These are phyloP conservation scores for Pleurotus platypus DNA, from an alignment of 768 basidiomycete genomes.

Conservation along the genomic window DNA sequence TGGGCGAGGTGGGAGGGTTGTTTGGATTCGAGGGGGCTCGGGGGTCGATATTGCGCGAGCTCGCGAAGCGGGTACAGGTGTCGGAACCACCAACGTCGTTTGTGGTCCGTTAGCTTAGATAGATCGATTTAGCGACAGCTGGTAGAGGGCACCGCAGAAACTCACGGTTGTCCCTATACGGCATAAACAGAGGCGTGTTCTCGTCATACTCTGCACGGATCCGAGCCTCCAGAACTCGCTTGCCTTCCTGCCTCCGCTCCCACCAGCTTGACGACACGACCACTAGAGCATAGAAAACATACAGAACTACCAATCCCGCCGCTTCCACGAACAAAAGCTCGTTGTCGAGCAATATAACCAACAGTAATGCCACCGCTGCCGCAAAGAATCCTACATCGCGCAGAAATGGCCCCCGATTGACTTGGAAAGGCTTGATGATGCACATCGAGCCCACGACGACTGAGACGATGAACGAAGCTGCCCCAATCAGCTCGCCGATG, in stretches of 20 bases:
- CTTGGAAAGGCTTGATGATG: constrained; percentile 91
- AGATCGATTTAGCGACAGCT: too few species aligned
- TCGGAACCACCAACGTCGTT: constrained; percentile 19
- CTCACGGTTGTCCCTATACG: constrained; percentile 66
- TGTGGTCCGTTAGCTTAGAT: constrained; percentile 14
- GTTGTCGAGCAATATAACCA: constrained; percentile 77
- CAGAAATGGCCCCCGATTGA: constrained; percentile 75
- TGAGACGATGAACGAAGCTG: constrained; percentile 92
- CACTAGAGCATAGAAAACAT: constrained; percentile 69
- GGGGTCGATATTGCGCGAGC: constrained; percentile 38
- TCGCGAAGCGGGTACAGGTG: constrained; percentile 28
- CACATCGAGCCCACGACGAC: constrained; percentile 99
- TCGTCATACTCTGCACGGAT: constrained; percentile 58
- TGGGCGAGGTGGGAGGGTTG: constrained; percentile 33
- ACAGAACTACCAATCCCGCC: constrained; percentile 63
- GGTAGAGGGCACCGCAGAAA: background rate
- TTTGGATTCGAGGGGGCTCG: constrained; percentile 30
- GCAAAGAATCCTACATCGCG: constrained; percentile 96
- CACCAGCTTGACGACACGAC: constrained; percentile 82
- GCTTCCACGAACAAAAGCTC: constrained; percentile 73
- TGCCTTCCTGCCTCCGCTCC: constrained; percentile 51
- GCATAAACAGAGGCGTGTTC: constrained; percentile 32
- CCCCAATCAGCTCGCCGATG: constrained; percentile 92
- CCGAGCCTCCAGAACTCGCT: constrained; percentile 42
- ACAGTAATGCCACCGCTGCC: constrained; percentile 70